Evolutionary conservation across 768 basidiomycete species (phyloP), one percentile per base, ranked within the genome.

Genomic region (Rhizopogon salebrosus): DNA sequence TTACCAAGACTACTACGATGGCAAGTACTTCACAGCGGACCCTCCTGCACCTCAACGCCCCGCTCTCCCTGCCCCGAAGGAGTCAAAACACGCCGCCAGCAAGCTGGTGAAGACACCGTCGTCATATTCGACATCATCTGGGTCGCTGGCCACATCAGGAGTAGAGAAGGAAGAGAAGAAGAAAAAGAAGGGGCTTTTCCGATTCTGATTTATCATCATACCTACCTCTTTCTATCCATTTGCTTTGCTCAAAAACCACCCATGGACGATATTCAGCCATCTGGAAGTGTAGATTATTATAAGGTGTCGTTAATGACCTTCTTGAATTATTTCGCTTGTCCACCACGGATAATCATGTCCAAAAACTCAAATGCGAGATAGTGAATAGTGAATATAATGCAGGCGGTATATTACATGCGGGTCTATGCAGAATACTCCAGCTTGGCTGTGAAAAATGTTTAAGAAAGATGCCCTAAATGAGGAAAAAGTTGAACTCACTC

Each of bases 1-100:
- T 3, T 83, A 76, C 64, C 90, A 93, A 69, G 84, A 84, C 41
- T 84, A 79, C 61, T 92, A 92, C 60, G 90, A 93, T 60, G 81
- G 87, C 65, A 82, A 80, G 61, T 93, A 89, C 71, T 87, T 75
- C 64, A 80, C 80, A 23, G 71, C 76, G 53, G 86, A 89, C 51
- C 74, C 83, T 1, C 80, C 85, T 3, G 77, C 78, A 39, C 65
- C 54, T 36, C 51, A 49, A 37, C 54, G 50, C 23, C n/a, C 56
- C 13, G 10, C 57, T 18, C 37, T 48, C 1, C 26, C 57, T 31
- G 43, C 20, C 10, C 4, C 54, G 27, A 66, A 64, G n/a, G 53
- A 53, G 4, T 27, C 50, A 22, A 48, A 48, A 22, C 79, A 62
- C 72, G 2, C 64, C 68, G 31, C 67, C 73, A 6, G 60, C 37